Evolutionary conservation across 345 rosid genomes (phyloP).

Genomic region (Hibiscus tridactylites): DNA sequence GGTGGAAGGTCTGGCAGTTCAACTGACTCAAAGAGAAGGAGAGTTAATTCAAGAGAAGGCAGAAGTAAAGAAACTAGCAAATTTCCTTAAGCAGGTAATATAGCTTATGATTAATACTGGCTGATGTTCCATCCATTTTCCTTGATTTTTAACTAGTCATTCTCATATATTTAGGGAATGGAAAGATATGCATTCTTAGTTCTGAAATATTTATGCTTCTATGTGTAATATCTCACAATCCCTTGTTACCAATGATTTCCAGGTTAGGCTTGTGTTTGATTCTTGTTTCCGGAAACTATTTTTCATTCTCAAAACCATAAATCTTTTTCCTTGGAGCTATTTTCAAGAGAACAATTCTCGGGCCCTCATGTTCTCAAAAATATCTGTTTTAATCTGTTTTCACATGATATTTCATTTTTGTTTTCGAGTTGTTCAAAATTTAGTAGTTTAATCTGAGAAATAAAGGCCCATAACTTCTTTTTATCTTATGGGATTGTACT

Average conservation of each 20-base stretch:
- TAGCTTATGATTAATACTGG: background rate
- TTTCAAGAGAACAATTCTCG: background rate
- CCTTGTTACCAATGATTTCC: background rate
- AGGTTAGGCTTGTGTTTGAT: background rate
- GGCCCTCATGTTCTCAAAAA: background rate
- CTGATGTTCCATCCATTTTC: background rate
- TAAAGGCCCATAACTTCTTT: no score
- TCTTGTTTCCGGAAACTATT: background rate
- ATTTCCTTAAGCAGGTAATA: constrained; percentile 79
- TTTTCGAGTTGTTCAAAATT: background rate
- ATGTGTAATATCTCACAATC: background rate
- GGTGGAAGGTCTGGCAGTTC: constrained; percentile 97
- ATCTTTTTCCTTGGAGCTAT: background rate
- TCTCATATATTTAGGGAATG: background rate
- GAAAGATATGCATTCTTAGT: background rate
- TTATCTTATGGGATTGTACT: background rate
- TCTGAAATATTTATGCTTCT: background rate
- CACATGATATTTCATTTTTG: background rate
- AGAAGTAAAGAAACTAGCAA: constrained; percentile 93
- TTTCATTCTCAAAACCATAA: background rate
- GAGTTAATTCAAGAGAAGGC: constrained; percentile 83
- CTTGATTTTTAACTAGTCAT: background rate
- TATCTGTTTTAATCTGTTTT: background rate
- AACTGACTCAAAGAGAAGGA: constrained; percentile 93
- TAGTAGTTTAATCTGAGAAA: no score